Conservation (phyloP, 768 basidiomycete species). For the Kwoniella dendrophila region DNA sequence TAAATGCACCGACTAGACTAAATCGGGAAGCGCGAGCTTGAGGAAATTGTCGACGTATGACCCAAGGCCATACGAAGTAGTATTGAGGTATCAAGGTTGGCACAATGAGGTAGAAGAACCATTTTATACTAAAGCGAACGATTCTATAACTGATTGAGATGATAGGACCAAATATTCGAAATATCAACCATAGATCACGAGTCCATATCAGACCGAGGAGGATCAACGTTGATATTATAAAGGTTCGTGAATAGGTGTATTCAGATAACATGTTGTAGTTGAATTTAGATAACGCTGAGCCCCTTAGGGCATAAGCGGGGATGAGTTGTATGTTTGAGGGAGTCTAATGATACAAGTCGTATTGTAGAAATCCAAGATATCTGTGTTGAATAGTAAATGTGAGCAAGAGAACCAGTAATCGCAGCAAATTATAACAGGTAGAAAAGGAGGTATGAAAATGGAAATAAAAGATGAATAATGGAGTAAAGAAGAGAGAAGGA, state of each 20-base stretch:
- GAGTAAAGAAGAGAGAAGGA: too few species aligned
- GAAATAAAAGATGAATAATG: too few species aligned
- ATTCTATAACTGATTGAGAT: background rate
- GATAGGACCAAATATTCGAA: background rate
- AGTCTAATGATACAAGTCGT: background rate
- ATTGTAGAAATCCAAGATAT: background rate
- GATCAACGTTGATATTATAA: background rate
- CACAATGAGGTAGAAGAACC: slow-evolving; percentile 7
- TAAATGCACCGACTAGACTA: slow-evolving; percentile 15
- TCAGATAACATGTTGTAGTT: background rate
- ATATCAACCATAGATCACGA: background rate
- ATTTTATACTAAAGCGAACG: slow-evolving; percentile 1
- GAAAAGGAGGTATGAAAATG: too few species aligned
- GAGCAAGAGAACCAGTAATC: too few species aligned
- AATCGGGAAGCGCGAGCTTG: slow-evolving; percentile 13
- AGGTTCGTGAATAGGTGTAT: background rate
- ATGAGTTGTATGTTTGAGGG: background rate
- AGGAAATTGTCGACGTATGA: background rate
- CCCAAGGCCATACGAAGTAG: slow-evolving; percentile 5
- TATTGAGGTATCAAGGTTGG: slow-evolving; percentile 4
- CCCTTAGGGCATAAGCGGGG: slow-evolving; percentile 1
- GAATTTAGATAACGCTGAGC: background rate
- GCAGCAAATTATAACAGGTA: too few species aligned
- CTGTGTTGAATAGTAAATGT: too few species aligned
- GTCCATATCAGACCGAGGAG: background rate